Conservation (phyloP, 148 eudicot species). For the Nyssa sinensis region DNA sequence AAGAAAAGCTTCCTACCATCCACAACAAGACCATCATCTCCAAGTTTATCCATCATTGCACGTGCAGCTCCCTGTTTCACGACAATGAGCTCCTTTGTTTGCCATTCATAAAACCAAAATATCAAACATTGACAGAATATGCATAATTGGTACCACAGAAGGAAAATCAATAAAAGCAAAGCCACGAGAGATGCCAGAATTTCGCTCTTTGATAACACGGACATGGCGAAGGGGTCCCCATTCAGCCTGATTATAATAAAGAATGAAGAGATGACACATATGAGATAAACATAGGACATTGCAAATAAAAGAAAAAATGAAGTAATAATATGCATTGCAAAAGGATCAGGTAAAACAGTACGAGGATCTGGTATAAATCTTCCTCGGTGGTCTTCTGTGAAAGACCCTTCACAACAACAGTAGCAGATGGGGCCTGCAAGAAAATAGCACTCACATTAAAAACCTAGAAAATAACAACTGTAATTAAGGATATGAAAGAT, state of each 20-base stretch:
- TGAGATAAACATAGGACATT: neutral
- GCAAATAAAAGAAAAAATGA: neutral
- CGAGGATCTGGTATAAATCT: slow-evolving; percentile 92
- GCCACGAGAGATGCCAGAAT: slow-evolving; percentile 90
- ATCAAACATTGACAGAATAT: neutral
- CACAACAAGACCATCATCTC: slow-evolving; percentile 80
- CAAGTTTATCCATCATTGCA: slow-evolving; percentile 90
- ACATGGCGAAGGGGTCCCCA: slow-evolving; percentile 98
- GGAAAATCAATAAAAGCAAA: slow-evolving; percentile 96
- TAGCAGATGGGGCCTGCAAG: slow-evolving; percentile 82
- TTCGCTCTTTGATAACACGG: slow-evolving; percentile 88
- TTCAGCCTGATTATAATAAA: slow-evolving; percentile 64
- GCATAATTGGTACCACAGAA: slow-evolving; percentile 57
- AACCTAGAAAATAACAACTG: slow-evolving; percentile 7
- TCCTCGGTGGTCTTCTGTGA: slow-evolving; percentile 96
- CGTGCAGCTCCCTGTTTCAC: slow-evolving; percentile 76
- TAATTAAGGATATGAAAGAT: neutral
- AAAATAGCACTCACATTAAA: slow-evolving; percentile 8
- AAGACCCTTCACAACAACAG: slow-evolving; percentile 94
- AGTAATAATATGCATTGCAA: neutral
- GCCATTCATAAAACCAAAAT: neutral
- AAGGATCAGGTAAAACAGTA: slow-evolving; percentile 23
- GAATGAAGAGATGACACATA: slow-evolving; percentile 2
- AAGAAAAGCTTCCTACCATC: slow-evolving; percentile 87
- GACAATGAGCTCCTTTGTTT: slow-evolving; percentile 16